Evolutionary conservation across 2,329 filamentous ascomycete genomes (phyloP).

Genomic region (Fusarium pseudoanthophilum): DNA sequence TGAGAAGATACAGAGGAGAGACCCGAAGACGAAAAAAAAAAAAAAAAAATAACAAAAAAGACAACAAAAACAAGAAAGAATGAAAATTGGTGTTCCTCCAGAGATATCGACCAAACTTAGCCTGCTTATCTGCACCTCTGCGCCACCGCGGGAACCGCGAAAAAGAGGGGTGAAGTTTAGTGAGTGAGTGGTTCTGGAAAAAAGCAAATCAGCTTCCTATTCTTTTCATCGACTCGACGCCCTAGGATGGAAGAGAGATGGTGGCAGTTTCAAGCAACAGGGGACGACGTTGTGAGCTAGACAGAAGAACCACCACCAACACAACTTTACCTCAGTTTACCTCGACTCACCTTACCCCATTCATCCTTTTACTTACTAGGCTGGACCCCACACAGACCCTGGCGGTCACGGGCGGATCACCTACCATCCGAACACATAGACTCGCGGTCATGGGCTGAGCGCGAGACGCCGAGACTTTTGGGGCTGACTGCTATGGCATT

Average conservation of each 20-base stretch:
- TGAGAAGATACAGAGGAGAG: neutral
- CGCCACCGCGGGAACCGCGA: neutral
- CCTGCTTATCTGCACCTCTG: neutral
- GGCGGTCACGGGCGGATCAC: constrained; percentile 14
- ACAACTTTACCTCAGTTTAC: constrained; percentile 1
- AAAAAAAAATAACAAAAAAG: neutral
- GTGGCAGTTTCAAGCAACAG: constrained; percentile 15
- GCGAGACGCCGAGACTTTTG: constrained; percentile 20
- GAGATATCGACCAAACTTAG: neutral
- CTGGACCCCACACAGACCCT: constrained; percentile 13
- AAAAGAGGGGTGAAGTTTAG: constrained; percentile 8
- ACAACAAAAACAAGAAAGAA: neutral
- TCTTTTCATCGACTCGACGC: neutral
- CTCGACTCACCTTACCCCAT: neutral
- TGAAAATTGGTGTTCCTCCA: neutral
- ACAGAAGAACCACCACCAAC: neutral
- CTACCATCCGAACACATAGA: constrained; percentile 9
- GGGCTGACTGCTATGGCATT: neutral
- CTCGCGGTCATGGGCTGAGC: constrained; percentile 24
- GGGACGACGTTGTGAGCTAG: constrained; percentile 11
- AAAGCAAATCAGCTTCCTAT: constrained; percentile 16
- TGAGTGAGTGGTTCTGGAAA: constrained; percentile 2
- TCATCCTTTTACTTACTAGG: neutral
- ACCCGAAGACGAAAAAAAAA: neutral
- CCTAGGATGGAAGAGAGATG: constrained; percentile 3